Evolutionary conservation across 1,284 basidiomycete genomes (phyloP).

Genomic region (Kalmanozyma brasiliensis): DNA sequence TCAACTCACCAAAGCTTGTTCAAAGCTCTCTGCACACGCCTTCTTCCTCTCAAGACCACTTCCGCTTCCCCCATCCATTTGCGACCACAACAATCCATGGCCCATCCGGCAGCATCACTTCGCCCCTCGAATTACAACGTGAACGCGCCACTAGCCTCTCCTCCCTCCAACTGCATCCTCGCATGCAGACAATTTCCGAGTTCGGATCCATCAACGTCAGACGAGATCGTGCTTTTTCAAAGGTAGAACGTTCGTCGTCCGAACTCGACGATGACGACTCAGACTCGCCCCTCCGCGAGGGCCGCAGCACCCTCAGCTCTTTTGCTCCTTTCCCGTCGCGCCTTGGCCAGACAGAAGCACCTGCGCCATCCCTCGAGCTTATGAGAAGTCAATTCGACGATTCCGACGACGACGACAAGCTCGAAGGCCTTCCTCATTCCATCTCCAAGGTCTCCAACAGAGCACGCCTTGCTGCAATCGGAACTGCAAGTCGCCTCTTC

Average conservation of each 20-base stretch:
- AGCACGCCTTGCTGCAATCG: conserved; percentile 33
- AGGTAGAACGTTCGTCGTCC: neutral
- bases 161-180: neutral
- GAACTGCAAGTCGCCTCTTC: conserved; percentile 39
- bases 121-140: neutral
- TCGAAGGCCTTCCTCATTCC: conserved; percentile 3
- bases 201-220: conserved; percentile 3
- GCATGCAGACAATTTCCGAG: neutral
- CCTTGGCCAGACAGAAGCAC: neutral
- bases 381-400: conserved; percentile 43
- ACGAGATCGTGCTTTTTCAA: neutral
- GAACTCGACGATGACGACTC: neutral
- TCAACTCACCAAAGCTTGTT: conserved; percentile 36
- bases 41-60: neutral
- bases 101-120: neutral
- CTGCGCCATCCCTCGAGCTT: conserved; percentile 1
- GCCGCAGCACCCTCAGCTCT: conserved; percentile 18
- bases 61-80: conserved; percentile 10
- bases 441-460: conserved; percentile 8
- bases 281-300: neutral
- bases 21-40: conserved; percentile 7
- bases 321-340: neutral
- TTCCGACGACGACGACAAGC: conserved; percentile 44
- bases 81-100: conserved; percentile 1
- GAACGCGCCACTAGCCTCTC: neutral